A percentile compares a stretch with the other conserved stretches of the same genome.
These are phyloP conservation scores for Trichoderma breve DNA, from an alignment of 2,329 filamentous ascomycete species.

Conservation along the genomic window DNA sequence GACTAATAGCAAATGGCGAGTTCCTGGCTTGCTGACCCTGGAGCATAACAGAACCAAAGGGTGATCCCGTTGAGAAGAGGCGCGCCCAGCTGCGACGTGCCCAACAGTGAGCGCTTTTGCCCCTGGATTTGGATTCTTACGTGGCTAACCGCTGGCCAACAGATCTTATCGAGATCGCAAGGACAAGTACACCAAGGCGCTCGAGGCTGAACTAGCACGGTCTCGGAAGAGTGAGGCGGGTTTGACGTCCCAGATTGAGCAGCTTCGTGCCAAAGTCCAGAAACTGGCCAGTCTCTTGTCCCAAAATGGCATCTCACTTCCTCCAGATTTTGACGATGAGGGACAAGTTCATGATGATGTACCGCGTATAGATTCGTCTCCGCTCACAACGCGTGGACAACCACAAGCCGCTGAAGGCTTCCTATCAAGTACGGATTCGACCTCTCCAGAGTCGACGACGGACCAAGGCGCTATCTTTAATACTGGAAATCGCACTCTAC, in stretches of 20 bases:
- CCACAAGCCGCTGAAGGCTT: background rate
- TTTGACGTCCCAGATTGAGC: slow-evolving; percentile 24
- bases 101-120: slow-evolving; percentile 26
- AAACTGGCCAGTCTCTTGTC: slow-evolving; percentile 21
- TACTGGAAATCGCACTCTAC: background rate
- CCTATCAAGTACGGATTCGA: background rate
- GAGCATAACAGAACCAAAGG: slow-evolving; percentile 24
- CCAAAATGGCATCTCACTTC: slow-evolving; percentile 21
- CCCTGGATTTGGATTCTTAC: background rate
- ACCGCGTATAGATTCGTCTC: background rate
- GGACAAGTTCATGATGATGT: background rate
- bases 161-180: slow-evolving; percentile 34
- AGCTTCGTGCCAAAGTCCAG: slow-evolving; percentile 23
- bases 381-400: background rate
- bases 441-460: background rate
- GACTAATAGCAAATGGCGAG: background rate
- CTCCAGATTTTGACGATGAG: background rate
- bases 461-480: background rate
- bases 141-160: background rate
- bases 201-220: slow-evolving; percentile 29
- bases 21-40: background rate
- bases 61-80: slow-evolving; percentile 28
- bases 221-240: slow-evolving; percentile 25
- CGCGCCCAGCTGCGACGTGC: slow-evolving; percentile 31
- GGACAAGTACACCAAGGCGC: slow-evolving; percentile 29